phyloP scores from a whole-genome alignment of 140 eudicot genomes.

The Anethum foeniculum region DNA sequence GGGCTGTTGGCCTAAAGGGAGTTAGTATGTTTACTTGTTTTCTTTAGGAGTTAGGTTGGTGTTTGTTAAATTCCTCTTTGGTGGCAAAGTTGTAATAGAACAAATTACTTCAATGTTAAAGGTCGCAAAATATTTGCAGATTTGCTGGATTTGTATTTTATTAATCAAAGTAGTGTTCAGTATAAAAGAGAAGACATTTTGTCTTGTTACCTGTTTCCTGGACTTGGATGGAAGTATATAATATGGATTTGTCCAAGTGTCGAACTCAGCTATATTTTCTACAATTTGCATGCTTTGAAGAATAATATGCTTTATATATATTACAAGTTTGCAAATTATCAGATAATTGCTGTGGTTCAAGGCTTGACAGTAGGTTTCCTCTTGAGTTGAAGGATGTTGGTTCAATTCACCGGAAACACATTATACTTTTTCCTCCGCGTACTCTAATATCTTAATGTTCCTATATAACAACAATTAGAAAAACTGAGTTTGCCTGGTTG shows the following conservation, averaged over 20 bases:
- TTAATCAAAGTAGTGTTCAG: not conserved
- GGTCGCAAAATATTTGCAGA: not conserved
- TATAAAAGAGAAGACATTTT: not conserved
- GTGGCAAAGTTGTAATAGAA: not conserved
- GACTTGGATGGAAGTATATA: not conserved
- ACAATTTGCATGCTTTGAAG: not conserved
- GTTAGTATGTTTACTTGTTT: not conserved
- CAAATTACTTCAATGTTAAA: not conserved
- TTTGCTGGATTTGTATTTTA: not conserved
- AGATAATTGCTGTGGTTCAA: not conserved
- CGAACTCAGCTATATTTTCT: not conserved
- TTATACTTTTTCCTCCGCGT: not conserved
- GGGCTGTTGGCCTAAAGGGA: not conserved
- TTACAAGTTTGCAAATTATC: not conserved
- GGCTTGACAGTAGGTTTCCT: not conserved
- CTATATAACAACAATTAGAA: not conserved
- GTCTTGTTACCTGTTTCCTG: not conserved
- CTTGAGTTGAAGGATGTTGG: not conserved
- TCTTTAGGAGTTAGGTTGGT: not conserved
- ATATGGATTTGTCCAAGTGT: not conserved
- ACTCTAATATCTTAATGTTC: not conserved
- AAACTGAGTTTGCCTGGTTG: not conserved
- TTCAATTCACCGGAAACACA: not conserved
- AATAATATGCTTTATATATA: not conserved
- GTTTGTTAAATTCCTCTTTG: not conserved